These are phyloP conservation scores for Curvularia verruculosa DNA, from an alignment of 2,329 filamentous ascomycete genomes.

Conservation along the genomic window DNA sequence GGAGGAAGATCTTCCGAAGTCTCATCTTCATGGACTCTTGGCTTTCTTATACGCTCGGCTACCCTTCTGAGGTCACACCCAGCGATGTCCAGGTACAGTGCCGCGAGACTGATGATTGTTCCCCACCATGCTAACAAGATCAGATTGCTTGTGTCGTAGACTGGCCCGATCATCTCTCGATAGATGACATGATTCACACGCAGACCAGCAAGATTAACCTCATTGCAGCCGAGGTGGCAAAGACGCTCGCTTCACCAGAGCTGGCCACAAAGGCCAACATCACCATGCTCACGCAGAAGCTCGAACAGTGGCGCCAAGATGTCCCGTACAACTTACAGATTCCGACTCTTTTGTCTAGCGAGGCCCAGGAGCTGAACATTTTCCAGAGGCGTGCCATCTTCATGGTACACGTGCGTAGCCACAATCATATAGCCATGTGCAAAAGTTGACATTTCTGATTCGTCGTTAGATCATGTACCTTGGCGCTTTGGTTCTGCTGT, in stretches of 20 bases:
- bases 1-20: conserved; percentile 42
- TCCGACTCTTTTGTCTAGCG: conserved; percentile 34
- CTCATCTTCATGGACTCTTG: conserved; percentile 50
- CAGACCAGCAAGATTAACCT: conserved; percentile 47
- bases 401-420: conserved; percentile 44
- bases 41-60: conserved; percentile 49
- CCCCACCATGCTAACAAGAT: conserved; percentile 19
- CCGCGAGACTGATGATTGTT: neutral
- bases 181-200: conserved; percentile 43
- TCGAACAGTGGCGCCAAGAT: conserved; percentile 43
- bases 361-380: conserved; percentile 31
- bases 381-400: conserved; percentile 45
- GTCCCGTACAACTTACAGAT: conserved; percentile 44
- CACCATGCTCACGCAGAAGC: conserved; percentile 35
- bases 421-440: neutral
- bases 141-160: conserved; percentile 32
- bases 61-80: conserved; percentile 38
- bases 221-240: conserved; percentile 46
- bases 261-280: conserved; percentile 39
- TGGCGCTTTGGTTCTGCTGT: conserved; percentile 45
- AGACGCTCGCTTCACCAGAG: conserved; percentile 40
- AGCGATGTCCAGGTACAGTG: conserved; percentile 38
- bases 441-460: neutral
- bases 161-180: conserved; percentile 19
- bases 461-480: conserved; percentile 46